These are phyloP conservation scores for Daedalea quercina DNA, from an alignment of 768 basidiomycete species.

Conservation along the genomic window DNA sequence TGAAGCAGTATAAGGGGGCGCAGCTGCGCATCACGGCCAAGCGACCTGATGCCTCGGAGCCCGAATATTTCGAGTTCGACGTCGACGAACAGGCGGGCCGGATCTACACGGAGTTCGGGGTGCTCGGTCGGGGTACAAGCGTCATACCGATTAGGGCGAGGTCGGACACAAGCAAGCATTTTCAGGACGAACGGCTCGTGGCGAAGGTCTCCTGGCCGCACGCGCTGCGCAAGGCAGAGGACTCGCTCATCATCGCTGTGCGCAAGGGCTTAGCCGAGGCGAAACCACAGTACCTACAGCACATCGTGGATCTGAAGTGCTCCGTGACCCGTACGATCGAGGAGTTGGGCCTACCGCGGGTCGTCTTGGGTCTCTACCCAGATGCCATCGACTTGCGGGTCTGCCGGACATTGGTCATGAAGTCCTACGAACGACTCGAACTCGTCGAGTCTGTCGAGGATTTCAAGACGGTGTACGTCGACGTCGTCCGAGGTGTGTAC, in stretches of 20 bases:
- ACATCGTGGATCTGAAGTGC: conserved; percentile 2
- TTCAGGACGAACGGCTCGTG: not conserved
- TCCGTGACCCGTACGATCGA: not conserved
- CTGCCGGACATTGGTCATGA: not conserved
- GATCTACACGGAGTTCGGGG: not conserved
- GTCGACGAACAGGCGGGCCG: not conserved
- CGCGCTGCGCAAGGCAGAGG: not conserved
- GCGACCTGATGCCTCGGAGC: not conserved
- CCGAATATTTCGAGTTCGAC: not conserved
- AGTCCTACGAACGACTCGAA: not conserved
- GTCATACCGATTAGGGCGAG: not conserved
- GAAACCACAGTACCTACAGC: not conserved
- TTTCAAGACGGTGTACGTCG: not conserved
- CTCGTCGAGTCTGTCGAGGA: not conserved
- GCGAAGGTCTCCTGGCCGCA: not conserved
- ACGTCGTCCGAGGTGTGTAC: conserved; percentile 4
- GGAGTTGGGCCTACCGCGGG: not conserved
- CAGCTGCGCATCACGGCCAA: not conserved
- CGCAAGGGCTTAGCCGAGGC: not conserved
- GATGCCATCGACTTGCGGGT: not conserved
- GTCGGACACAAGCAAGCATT: not conserved
- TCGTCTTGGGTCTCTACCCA: not conserved
- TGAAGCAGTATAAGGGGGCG: not conserved
- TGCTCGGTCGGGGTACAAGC: not conserved
- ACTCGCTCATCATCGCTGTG: not conserved